Conservation (phyloP, 2,329 filamentous ascomycete species). For the Trichoderma brevicompactum region DNA sequence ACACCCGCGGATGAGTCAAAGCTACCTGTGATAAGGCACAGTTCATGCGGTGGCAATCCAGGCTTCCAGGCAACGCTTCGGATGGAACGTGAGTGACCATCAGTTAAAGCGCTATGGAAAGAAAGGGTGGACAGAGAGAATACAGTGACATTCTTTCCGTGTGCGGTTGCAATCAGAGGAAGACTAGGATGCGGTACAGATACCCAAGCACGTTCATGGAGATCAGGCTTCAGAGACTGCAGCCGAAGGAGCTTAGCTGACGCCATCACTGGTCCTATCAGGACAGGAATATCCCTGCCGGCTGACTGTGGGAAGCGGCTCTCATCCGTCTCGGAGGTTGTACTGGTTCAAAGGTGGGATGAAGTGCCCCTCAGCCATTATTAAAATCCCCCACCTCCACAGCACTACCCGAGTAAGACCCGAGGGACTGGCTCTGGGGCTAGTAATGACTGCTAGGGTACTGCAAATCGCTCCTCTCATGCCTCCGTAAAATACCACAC, state of each 20-base stretch:
- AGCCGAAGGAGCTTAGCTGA: conserved; percentile 49
- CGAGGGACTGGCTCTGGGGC: neutral
- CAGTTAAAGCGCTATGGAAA: conserved; percentile 77
- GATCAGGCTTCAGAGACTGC: conserved; percentile 57
- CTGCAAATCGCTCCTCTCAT: no score
- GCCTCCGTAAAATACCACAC: no score
- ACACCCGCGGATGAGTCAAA: conserved; percentile 92
- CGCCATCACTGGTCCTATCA: conserved; percentile 12
- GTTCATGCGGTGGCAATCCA: conserved; percentile 60
- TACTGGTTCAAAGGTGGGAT: conserved; percentile 15
- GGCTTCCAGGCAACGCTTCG: conserved; percentile 89
- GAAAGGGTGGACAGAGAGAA: conserved; percentile 84
- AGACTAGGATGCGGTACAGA: conserved; percentile 83
- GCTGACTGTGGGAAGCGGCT: conserved; percentile 3
- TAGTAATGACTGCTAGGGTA: no score
- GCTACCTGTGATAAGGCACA: conserved; percentile 86
- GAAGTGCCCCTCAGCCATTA: conserved; percentile 4
- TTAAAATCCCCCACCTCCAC: neutral
- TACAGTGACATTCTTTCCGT: conserved; percentile 83
- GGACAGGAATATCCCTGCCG: neutral
- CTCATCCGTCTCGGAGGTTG: neutral
- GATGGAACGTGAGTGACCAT: conserved; percentile 91
- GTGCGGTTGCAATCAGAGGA: conserved; percentile 86
- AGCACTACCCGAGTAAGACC: conserved; percentile 4
- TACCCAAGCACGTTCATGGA: conserved; percentile 79